Conservation (phyloP, 1,139 yeast species). For the Taphrina deformans region DNA sequence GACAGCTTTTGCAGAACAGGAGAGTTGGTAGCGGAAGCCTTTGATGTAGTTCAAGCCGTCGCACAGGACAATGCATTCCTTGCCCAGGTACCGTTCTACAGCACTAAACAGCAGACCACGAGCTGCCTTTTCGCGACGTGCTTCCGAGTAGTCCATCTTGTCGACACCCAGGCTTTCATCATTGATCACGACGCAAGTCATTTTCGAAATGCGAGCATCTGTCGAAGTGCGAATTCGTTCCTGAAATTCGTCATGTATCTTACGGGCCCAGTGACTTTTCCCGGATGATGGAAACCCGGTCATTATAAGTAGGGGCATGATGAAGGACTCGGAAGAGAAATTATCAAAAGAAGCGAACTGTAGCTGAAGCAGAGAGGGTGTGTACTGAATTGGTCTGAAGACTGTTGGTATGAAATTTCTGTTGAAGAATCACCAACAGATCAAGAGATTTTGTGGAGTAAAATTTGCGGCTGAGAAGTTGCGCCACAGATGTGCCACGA, state of each 20-base stretch:
- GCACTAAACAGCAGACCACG: constrained; percentile 86
- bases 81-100: constrained; percentile 74
- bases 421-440: not conserved
- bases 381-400: not conserved
- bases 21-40: constrained; percentile 91
- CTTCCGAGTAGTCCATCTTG: constrained; percentile 60
- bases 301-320: constrained; percentile 80
- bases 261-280: constrained; percentile 70
- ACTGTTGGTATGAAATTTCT: not conserved
- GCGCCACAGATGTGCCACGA: too few relatives aligned
- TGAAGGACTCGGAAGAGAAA: too few relatives aligned
- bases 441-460: not conserved
- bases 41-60: constrained; percentile 89
- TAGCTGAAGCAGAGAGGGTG: too few relatives aligned
- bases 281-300: constrained; percentile 89
- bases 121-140: constrained; percentile 72
- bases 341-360: too few relatives aligned
- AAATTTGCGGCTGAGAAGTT: not conserved
- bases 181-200: constrained; percentile 65
- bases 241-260: constrained; percentile 54
- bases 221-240: constrained; percentile 49
- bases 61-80: constrained; percentile 70
- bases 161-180: constrained; percentile 76
- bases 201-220: constrained; percentile 54
- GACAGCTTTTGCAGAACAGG: constrained; percentile 85